Evolutionary conservation across 2,329 filamentous ascomycete species (phyloP).

Genomic region (Aureobasidium melanogenum): DNA sequence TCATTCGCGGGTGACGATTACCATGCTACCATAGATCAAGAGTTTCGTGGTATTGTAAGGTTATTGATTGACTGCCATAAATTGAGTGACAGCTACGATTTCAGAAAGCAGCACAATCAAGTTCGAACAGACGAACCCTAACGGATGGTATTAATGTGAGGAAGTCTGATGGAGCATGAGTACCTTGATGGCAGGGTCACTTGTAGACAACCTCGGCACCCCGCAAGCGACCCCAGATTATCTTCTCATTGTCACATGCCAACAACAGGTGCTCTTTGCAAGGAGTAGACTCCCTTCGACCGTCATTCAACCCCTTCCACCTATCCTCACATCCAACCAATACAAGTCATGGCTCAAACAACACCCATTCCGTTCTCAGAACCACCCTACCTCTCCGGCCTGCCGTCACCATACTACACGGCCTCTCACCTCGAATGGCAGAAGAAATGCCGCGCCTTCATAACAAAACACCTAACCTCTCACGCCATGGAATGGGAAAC

Average conservation of each 20-base stretch:
- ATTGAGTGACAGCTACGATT: too few species aligned
- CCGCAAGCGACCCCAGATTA: background rate
- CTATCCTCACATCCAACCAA: background rate
- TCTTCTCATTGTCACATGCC: background rate
- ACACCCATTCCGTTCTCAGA: conserved; percentile 59
- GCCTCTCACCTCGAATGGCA: conserved; percentile 58
- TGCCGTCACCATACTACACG: conserved; percentile 65
- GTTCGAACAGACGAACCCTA: too few species aligned
- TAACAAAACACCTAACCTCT: conserved; percentile 52
- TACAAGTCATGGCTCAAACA: background rate
- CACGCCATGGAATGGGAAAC: conserved; percentile 63
- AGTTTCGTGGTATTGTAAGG: too few species aligned
- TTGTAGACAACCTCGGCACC: conserved; percentile 2
- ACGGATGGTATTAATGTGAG: too few species aligned
- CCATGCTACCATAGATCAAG: too few species aligned
- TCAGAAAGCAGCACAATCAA: too few species aligned
- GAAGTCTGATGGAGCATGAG: background rate
- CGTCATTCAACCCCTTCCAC: background rate
- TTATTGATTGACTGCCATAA: too few species aligned
- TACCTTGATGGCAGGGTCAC: background rate
- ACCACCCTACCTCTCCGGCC: conserved; percentile 59
- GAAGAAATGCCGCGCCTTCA: conserved; percentile 57
- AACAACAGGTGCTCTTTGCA: background rate
- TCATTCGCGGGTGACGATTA: too few species aligned
- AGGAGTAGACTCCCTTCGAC: background rate